phyloP scores from a whole-genome alignment of 345 rosid species.

The Clausena lansium region DNA sequence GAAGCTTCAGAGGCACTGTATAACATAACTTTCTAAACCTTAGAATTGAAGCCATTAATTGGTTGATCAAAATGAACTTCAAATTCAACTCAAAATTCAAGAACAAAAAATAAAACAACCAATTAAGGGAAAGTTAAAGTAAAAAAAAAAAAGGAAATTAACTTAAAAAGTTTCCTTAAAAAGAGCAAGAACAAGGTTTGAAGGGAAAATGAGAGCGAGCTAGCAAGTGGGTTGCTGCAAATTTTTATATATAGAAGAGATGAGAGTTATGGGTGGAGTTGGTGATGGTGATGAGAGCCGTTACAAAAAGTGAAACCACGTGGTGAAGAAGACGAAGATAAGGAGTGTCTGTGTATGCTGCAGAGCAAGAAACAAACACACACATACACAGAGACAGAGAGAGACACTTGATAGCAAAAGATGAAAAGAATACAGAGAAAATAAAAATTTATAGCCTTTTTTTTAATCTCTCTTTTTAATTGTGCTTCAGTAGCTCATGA shows the following conservation, averaged over 20 bases:
- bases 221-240: too few relatives aligned
- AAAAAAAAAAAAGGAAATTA: background rate
- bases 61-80: background rate
- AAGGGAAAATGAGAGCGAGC: background rate
- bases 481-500: background rate
- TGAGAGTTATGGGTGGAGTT: background rate
- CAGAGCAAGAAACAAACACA: constrained; percentile 6
- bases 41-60: constrained; percentile 52
- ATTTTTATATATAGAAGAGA: too few relatives aligned
- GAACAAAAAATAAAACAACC: constrained; percentile 13
- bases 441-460: background rate
- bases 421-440: too few relatives aligned
- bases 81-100: constrained; percentile 6
- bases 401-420: too few relatives aligned
- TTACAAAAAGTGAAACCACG: constrained; percentile 15
- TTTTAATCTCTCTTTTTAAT: background rate
- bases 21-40: constrained; percentile 52
- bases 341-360: background rate
- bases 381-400: background rate
- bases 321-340: constrained; percentile 20
- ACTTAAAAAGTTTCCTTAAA: background rate
- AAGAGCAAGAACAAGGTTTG: background rate
- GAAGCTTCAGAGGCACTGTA: constrained; percentile 35
- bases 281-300: constrained; percentile 9
- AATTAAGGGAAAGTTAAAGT: background rate